These are phyloP conservation scores for Candida alai DNA, from an alignment of 805 yeast genomes.

Conservation along the genomic window DNA sequence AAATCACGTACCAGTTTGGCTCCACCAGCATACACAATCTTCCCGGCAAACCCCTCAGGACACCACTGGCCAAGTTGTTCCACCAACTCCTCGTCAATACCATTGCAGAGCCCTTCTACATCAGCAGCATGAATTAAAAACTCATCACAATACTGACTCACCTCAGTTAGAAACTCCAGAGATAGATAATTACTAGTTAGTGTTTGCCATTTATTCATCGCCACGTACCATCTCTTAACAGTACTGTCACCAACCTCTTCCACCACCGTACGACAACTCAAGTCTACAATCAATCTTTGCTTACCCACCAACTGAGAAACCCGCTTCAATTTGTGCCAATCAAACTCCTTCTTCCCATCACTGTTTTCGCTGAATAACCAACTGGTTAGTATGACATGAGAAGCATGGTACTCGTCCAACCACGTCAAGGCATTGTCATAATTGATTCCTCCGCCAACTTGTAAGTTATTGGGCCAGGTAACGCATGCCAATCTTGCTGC, in stretches of 20 bases:
- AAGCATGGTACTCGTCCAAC: conserved; percentile 69
- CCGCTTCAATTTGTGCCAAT: conserved; percentile 47
- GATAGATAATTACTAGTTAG: conserved; percentile 63
- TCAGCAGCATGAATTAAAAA: conserved; percentile 96
- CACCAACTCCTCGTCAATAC: conserved; percentile 83
- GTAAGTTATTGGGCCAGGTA: conserved; percentile 72
- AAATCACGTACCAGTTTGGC: conserved; percentile 75
- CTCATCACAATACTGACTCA: conserved; percentile 73
- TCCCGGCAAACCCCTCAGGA: conserved; percentile 48
- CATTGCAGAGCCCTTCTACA: conserved; percentile 93
- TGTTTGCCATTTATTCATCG: conserved; percentile 97
- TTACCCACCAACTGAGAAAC: conserved; percentile 60
- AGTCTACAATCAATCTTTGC: conserved; percentile 71
- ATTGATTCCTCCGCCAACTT: conserved; percentile 92
- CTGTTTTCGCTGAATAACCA: conserved; percentile 74
- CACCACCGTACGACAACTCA: conserved; percentile 64
- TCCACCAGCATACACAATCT: conserved; percentile 95
- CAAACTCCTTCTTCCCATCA: conserved; percentile 39
- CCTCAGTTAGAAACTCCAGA: conserved; percentile 46
- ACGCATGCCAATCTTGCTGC: conserved; percentile 76
- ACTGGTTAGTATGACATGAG: conserved; percentile 87
- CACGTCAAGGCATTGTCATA: conserved; percentile 69
- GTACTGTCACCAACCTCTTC: too few species aligned
- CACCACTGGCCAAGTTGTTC: conserved; percentile 73
- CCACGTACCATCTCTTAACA: conserved; percentile 85